Base-by-base conservation (phyloP, 306 rosid genomes). In the Vicia sativa region DNA sequence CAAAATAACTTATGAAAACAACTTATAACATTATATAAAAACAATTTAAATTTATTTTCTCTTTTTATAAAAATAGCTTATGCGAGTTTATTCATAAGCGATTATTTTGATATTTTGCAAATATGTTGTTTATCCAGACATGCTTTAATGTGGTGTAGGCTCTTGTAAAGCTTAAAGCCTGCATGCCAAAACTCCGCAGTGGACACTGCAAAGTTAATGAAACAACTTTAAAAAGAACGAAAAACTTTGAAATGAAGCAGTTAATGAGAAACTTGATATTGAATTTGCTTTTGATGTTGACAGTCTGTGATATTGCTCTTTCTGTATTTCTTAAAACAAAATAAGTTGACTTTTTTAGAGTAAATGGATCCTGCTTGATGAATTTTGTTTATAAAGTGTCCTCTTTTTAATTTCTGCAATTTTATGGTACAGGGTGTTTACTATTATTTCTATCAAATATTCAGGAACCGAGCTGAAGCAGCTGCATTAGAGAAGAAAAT, bases 371-470 rank as follows among this genome's bases (percentile, higher is more conserved):
- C 25, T 65, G 77, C 66, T 14, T 75, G 62, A 35, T 59, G 42
- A 58, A 65, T 62, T 69, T 56, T 63, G 26, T 76, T 82, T 75
- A 65, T 72, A 66, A 65, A 74, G 53, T 78, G 62, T 77, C 70
- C 72, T 57, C 72, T 46, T 73, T 91, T 82, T 84, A 83, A 72
- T 65, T 69, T 56, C 75, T 75, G 67, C 52, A 52, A 75, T 82
- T 87, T 79, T 72, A 80, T 85, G 77, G 81, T 75, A 86, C 97
- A 88, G 96, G 99, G 99, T 83, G 99, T 93, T 88, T 93, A 90
- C 81, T 93, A 90, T 84, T 93, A 93, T 85, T 93, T 93, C 99
- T 93, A 93, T 89, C 99, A 93, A 83, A 80, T 90, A 90, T 93
- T 93, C 96, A 88, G 99, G 97, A 85, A 68, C 83, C 85, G 82